Base-by-base conservation (phyloP, 352 stramenopile species). In the Globisporangium canariense region DNA sequence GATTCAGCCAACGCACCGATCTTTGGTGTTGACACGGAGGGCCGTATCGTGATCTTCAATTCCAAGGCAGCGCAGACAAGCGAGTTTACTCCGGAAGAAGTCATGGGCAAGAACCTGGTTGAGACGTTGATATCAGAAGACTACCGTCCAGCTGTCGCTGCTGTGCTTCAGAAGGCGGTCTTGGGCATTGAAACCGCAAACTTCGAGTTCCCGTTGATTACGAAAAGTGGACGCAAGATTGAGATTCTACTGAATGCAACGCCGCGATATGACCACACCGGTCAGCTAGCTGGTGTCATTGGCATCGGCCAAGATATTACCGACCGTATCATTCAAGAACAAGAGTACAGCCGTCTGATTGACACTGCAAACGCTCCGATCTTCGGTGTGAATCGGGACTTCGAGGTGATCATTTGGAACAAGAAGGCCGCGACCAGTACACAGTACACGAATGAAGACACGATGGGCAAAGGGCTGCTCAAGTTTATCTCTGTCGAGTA, bases 341-440 rank as follows among this genome's bases (percentile, higher is more conserved):
- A 77, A 57, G 73, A 79, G 60, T 79, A 79, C 64, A 76, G 57
- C 43, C 73, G 82, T 0, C 54, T 91, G 13, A 91, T 91, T 25
- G 81, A 90, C 43, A 89, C 78, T 0, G 81, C 81, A 0, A 90
- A 90, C 14, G 81, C 81, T 22, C 81, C 82, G 1, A 90, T 90
- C 28, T 90, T 90, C 52, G 80, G 80, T 55, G 78, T 90, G 0
- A 28, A 28, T 28, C 25, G 25, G 25, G 81, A 91, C 53, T 66
- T 47, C 14, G 74, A 81, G 38, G 77, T 96, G 9, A 96, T 94
- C 51, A 95, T 96, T 40, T 95, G 89, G 90, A 97, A 97, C 69
- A 75, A 91, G 16, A 96, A 96, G 64, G 89, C 83, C 20, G 84
- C 80, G 43, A 93, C 96, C 64, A 97, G 25, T 28, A 28, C 90